Evolutionary conservation across 441 rosid genomes (phyloP), one percentile per base, ranked within the genome.

Genomic region (Brassica balearica): DNA sequence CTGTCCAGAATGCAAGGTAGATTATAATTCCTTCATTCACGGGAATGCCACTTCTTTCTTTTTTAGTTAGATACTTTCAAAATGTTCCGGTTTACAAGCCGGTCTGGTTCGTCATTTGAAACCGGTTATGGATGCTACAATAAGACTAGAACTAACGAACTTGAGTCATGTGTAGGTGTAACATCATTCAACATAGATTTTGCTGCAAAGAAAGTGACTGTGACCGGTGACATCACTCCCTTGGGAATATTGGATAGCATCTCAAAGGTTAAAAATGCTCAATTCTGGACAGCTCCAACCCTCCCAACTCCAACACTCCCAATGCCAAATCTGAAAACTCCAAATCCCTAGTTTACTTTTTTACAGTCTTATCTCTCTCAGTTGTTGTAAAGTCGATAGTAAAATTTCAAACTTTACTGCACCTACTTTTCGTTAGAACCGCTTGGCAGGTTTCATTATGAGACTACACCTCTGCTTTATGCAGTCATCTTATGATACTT

Each of bases 1-100:
- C 75, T 92, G 43, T 87, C 97, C 72, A 92, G 86, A 88, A 92
- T 92, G 97, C 82, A 88, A 90, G 97, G 97, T 92, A 38, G 77
- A 27, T 4, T 10, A 41, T 29, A 3, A 41, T 51, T 51, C 20
- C 20, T 51, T 51, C 58, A 25, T 65, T 63, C 68, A 74, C 67
- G 58, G 8, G 6, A 34, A 19, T 60, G 46, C 75, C 65, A 61
- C 25, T 68, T 32, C 34, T 55, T 46, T 46, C 10, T 4, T 3
- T n/a, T 34, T 51, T 53, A 58, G 32, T 65, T 71, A n/a, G 7
- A 22, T 0, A 59, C 29, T 65, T 71, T 65, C 36, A 12, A 56
- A 41, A 11, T 55, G 34, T 36, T 64, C 51, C 6, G 65, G 70
- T 69, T 69, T 9, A n/a, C 11, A 58, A 14, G 15, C 55, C 17